phyloP scores from a whole-genome alignment of 805 yeast genomes.

The Komagataella populi region DNA sequence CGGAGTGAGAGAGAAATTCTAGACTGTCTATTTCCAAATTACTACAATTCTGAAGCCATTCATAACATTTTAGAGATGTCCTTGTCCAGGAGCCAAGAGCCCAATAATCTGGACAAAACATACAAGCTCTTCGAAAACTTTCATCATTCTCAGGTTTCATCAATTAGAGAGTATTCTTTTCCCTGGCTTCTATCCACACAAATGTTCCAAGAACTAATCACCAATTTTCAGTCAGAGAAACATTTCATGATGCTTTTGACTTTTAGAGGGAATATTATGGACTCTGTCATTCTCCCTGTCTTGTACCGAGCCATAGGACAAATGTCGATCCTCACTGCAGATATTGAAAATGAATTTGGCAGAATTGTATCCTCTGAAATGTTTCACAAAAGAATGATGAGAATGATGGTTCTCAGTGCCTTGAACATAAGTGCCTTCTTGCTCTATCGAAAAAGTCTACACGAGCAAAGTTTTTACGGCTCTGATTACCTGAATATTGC shows the following conservation, averaged over 20 bases:
- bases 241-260: conserved; percentile 5
- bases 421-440: conserved; percentile 12
- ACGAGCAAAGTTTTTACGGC: neutral
- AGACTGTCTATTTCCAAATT: conserved; percentile 6
- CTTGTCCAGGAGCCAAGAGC: conserved; percentile 12
- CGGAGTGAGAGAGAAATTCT: conserved; percentile 10
- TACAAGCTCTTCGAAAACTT: neutral
- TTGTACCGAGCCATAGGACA: conserved; percentile 14
- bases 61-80: neutral
- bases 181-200: neutral
- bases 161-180: neutral
- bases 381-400: conserved; percentile 10
- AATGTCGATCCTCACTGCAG: conserved; percentile 4
- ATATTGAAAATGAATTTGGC: conserved; percentile 1
- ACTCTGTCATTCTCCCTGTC: conserved; percentile 11
- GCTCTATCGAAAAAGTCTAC: neutral
- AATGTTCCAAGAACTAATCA: neutral
- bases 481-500: neutral
- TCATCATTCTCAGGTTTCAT: neutral
- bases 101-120: neutral
- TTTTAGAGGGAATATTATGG: conserved; percentile 7
- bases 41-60: conserved; percentile 5
- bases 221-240: conserved; percentile 9
- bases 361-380: conserved; percentile 5
- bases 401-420: conserved; percentile 13